These are phyloP conservation scores for Amanita polypyramis DNA, from an alignment of 768 basidiomycete species.

Conservation along the genomic window DNA sequence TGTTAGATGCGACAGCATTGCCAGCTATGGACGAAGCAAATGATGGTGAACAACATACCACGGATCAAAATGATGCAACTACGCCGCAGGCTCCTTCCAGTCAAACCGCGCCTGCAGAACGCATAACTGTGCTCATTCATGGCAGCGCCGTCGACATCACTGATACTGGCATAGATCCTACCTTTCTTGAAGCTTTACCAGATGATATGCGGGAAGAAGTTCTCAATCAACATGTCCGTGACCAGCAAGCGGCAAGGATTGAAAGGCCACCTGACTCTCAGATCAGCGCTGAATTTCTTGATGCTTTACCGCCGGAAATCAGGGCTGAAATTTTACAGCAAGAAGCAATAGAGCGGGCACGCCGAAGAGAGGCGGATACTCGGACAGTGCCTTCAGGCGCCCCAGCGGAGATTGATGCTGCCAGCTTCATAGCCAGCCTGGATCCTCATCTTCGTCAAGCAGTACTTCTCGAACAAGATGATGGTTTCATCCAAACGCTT, in stretches of 20 bases:
- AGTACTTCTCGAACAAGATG: constrained; percentile 85
- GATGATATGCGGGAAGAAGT: constrained; percentile 99
- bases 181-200: constrained; percentile 93
- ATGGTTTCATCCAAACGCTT: constrained; percentile 70
- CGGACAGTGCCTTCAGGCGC: constrained; percentile 35
- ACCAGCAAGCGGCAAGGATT: constrained; percentile 70
- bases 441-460: constrained; percentile 84
- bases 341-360: constrained; percentile 77
- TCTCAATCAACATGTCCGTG: constrained; percentile 92
- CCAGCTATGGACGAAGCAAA: constrained; percentile 40
- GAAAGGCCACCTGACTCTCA: constrained; percentile 74
- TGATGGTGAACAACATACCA: constrained; percentile 24
- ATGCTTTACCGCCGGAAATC: constrained; percentile 92
- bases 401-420: constrained; percentile 75
- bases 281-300: constrained; percentile 91
- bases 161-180: constrained; percentile 96
- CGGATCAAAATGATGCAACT: constrained; percentile 9
- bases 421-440: constrained; percentile 85
- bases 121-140: constrained; percentile 85
- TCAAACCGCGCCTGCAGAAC: constrained; percentile 30
- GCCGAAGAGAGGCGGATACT: constrained; percentile 29
- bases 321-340: constrained; percentile 96
- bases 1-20: constrained; percentile 20
- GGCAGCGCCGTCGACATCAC: constrained; percentile 95
- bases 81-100: constrained; percentile 6